Percentiles rank a stretch among this genome's conserved stretches.
Conservation (phyloP, 352 stramenopile genomes). For the Pythium insidiosum region DNA sequence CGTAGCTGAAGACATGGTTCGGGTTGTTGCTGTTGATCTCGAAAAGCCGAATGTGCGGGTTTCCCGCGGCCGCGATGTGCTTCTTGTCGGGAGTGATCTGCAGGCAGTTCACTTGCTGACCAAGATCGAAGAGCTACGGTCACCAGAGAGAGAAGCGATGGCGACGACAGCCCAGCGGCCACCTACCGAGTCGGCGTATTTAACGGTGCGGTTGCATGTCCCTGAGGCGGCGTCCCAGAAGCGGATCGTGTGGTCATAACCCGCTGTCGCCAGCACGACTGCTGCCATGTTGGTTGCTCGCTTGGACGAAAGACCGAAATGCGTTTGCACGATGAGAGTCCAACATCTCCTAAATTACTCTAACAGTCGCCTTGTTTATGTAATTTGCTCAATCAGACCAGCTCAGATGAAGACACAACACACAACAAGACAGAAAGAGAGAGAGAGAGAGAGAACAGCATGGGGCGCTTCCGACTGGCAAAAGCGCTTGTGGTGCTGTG, state of each 20-base stretch:
- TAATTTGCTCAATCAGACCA: too few relatives aligned
- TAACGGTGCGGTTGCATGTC: conserved; percentile 93
- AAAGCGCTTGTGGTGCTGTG: conserved; percentile 13
- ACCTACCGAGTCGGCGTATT: conserved; percentile 93
- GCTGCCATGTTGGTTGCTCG: conserved; percentile 39
- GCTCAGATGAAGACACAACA: conserved; percentile 1
- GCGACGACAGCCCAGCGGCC: background rate
- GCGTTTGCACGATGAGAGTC: background rate
- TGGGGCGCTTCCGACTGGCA: too few relatives aligned
- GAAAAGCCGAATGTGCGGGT: conserved; percentile 96
- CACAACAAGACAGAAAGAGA: conserved; percentile 1
- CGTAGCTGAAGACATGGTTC: conserved; percentile 93
- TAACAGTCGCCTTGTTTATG: background rate
- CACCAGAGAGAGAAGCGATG: background rate
- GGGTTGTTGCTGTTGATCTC: conserved; percentile 96
- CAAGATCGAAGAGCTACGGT: too few relatives aligned
- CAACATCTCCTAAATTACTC: background rate
- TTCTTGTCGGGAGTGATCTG: conserved; percentile 96
- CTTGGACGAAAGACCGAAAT: conserved; percentile 2
- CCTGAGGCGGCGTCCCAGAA: conserved; percentile 97
- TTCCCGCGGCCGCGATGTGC: conserved; percentile 95
- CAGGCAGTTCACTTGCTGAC: conserved; percentile 94
- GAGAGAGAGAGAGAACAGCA: conserved; percentile 5
- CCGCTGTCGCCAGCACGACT: conserved; percentile 95
- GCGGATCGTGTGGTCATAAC: conserved; percentile 97